phyloP scores from a whole-genome alignment of 106 monocot genomes.

The Allium fistulosum region DNA sequence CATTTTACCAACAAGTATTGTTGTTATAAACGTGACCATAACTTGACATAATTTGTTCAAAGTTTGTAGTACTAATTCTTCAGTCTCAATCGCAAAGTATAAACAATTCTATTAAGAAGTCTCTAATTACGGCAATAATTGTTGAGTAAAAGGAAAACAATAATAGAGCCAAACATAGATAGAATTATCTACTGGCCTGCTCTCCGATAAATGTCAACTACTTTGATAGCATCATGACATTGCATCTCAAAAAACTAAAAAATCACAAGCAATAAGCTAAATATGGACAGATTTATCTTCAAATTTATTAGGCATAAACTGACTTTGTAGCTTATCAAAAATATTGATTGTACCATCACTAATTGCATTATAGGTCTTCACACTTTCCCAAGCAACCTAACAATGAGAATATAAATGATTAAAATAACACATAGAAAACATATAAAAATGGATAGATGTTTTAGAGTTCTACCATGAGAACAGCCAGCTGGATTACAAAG shows the following conservation, averaged over 20 bases:
- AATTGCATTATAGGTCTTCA: constrained; percentile 76
- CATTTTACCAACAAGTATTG: no score
- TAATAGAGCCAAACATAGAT: no score
- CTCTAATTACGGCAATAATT: no score
- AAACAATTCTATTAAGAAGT: no score
- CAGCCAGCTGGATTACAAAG: constrained; percentile 80
- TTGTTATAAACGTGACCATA: no score
- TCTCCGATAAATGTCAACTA: constrained; percentile 79
- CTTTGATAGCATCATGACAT: constrained; percentile 71
- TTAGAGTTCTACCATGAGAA: constrained; percentile 51
- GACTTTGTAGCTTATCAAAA: constrained; percentile 73
- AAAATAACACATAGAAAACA: neutral
- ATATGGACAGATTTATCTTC: no score
- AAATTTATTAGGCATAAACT: no score
- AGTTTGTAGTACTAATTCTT: no score
- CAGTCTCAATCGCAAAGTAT: no score
- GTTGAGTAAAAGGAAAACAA: no score
- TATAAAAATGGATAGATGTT: neutral
- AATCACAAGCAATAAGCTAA: neutral
- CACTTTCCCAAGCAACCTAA: constrained; percentile 83
- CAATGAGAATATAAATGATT: constrained; percentile 5
- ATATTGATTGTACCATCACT: constrained; percentile 82
- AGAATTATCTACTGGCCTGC: constrained; percentile 66
- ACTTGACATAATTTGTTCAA: no score
- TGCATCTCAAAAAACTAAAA: constrained; percentile 98